phyloP scores from a whole-genome alignment of 176 grass and related monocot genomes.

The Guadua angustifolia region DNA sequence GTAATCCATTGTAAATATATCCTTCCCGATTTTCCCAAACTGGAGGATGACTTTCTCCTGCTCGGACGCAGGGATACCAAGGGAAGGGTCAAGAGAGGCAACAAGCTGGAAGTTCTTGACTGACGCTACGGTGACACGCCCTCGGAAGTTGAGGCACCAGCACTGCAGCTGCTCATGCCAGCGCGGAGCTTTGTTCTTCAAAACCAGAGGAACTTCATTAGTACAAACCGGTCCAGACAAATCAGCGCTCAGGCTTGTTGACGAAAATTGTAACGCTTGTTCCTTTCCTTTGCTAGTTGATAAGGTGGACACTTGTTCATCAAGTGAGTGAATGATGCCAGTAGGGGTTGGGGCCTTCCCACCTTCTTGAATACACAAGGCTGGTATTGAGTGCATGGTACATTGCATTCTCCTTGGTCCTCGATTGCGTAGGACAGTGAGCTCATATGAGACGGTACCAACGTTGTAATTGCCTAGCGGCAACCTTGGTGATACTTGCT shows the following conservation, averaged over 20 bases:
- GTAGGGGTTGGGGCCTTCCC: constrained; percentile 77
- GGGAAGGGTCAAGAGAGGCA: constrained; percentile 65
- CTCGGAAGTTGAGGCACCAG: constrained; percentile 99
- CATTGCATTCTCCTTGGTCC: constrained; percentile 96
- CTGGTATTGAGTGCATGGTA: constrained; percentile 83
- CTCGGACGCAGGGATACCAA: constrained; percentile 56
- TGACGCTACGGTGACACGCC: constrained; percentile 87
- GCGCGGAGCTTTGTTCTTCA: constrained; percentile 94
- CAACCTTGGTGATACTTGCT: constrained; percentile 92
- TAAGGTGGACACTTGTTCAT: constrained; percentile 53
- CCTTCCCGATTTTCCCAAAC: constrained; percentile 97
- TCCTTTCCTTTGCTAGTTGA: constrained; percentile 64
- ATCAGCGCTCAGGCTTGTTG: constrained; percentile 54
- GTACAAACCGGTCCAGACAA: constrained; percentile 27
- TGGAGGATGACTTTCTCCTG: constrained; percentile 96
- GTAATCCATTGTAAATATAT: constrained; percentile 99
- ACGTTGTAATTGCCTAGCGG: constrained; percentile 89
- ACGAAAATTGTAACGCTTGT: constrained; percentile 51
- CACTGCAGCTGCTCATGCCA: constrained; percentile 99
- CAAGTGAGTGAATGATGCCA: constrained; percentile 63
- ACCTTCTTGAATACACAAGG: constrained; percentile 65
- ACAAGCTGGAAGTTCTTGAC: constrained; percentile 99
- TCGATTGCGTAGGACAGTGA: constrained; percentile 90
- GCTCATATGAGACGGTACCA: constrained; percentile 79
- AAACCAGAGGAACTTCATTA: constrained; percentile 53